Base-by-base conservation (phyloP, 192 early-diverging fungal species). In the Backusella liffmaniae region DNA sequence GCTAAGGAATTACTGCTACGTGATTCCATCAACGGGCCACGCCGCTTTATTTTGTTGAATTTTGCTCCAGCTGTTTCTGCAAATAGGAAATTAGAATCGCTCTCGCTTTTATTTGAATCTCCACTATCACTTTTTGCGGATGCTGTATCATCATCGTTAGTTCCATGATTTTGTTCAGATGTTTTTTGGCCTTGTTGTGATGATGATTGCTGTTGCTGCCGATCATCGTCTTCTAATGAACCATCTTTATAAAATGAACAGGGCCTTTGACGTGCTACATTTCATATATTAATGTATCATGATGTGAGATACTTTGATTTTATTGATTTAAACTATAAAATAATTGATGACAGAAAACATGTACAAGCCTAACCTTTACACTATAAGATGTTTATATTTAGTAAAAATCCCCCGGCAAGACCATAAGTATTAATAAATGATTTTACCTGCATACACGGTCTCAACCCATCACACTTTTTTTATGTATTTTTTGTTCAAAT, bases 161-260 rank as follows among this genome's bases (percentile, higher is more conserved):
- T 7, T n/a, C 5, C 21, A 13, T 62, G 56, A 62, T 29, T 62
- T 10, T 29, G 56, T 23, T 62, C 10, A 4, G 56, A 62, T 62
- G 10, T 7, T 49, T 15, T 15, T n/a, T n/a, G 46, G 16, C 5
- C 46, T n/a, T 49, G 46, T 1, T 49, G 46, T 0, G 6, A n/a
- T 6, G 46, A 49, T 49, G 18, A 21, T 18, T 49, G 23, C 23
- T 62, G 21, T 5, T 62, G 56, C 13, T 62, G 56, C 9, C 23
- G 23, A 62, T 15, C 41, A 26, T 32, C 30, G 18, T 44, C 30
- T 53, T 72, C 71, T 21, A 72, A 16, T 3, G 76, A 46, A 15
- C 74, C 69, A 56, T 80, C 74, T 41, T 76, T 75, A 70, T 74
- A 80, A 72, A 72, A 80, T 26, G 79, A 62, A 67, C 79, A 80